Percentiles rank a stretch among this genome's conserved stretches.
Conservation (phyloP, 1,284 basidiomycete species). For the Moesziomyces antarcticus region DNA sequence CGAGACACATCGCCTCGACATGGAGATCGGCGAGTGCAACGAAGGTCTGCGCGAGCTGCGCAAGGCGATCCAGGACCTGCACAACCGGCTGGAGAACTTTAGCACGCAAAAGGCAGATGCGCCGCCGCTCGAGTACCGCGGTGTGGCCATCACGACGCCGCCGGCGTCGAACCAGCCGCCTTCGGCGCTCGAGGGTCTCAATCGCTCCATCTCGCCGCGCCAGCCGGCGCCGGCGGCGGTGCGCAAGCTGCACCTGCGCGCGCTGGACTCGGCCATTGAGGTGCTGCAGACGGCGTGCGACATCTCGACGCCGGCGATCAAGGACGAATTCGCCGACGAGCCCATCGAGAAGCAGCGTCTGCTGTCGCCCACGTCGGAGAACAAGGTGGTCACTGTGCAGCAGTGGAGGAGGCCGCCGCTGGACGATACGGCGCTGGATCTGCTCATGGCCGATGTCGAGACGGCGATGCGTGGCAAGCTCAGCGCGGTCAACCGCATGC, state of each 20-base stretch:
- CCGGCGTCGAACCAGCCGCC: constrained; percentile 65
- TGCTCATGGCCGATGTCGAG: constrained; percentile 86
- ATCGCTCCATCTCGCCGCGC: constrained; percentile 56
- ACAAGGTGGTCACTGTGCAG: constrained; percentile 55
- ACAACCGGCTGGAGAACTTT: constrained; percentile 48
- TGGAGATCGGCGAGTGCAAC: constrained; percentile 92
- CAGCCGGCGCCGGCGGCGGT: constrained; percentile 49
- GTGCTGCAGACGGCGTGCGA: constrained; percentile 82
- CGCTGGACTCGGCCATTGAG: constrained; percentile 86
- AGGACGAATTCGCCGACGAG: constrained; percentile 79
- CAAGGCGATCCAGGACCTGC: constrained; percentile 72
- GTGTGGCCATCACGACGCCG: constrained; percentile 73
- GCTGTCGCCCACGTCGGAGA: constrained; percentile 73
- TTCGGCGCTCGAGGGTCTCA: constrained; percentile 60
- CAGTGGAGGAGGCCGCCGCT: constrained; percentile 47
- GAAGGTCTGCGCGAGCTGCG: constrained; percentile 88
- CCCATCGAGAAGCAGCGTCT: constrained; percentile 92
- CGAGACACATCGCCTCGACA: constrained; percentile 94
- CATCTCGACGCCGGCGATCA: constrained; percentile 86
- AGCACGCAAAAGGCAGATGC: constrained; percentile 17
- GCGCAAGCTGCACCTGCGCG: constrained; percentile 71
- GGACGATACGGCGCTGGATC: constrained; percentile 81
- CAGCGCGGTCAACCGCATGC: constrained; percentile 93
- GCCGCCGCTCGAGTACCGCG: constrained; percentile 79
- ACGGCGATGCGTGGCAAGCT: constrained; percentile 90